Evolutionary conservation across 1,139 yeast genomes (phyloP).

Genomic region (Hyphopichia fennica): DNA sequence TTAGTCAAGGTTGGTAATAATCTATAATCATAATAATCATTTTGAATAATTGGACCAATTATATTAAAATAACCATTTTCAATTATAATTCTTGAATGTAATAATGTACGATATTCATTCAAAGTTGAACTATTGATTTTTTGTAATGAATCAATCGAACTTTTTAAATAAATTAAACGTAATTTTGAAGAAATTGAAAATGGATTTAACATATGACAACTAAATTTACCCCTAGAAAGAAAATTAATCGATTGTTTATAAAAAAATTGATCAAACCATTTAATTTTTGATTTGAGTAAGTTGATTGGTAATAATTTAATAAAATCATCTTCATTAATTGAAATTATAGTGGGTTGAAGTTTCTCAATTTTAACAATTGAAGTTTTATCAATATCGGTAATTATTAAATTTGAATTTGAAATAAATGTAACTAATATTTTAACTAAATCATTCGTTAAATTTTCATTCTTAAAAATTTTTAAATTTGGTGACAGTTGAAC

Average conservation of each 20-base stretch:
- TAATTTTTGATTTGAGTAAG: constrained; percentile 8
- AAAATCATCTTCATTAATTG: constrained; percentile 16
- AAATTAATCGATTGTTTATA: constrained; percentile 20
- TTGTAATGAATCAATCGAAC: constrained; percentile 12
- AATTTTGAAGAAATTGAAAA: constrained; percentile 14
- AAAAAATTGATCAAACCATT: constrained; percentile 13
- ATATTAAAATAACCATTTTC: constrained; percentile 51
- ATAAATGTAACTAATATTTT: constrained; percentile 34
- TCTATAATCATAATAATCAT: constrained; percentile 66
- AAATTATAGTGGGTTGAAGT: constrained; percentile 24
- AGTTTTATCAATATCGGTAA: constrained; percentile 10
- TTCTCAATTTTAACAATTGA: constrained; percentile 7
- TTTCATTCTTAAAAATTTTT: constrained; percentile 14
- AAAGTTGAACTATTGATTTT: constrained; percentile 26
- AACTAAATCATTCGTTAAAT: constrained; percentile 24
- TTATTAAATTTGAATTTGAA: constrained; percentile 17
- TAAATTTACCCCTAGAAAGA: constrained; percentile 29
- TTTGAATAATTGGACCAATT: constrained; percentile 58
- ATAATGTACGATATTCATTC: constrained; percentile 45
- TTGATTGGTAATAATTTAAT: constrained; percentile 7
- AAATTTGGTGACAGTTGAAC: constrained; percentile 18
- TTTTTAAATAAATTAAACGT: constrained; percentile 43
- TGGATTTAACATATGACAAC: constrained; percentile 4
- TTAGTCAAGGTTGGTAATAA: constrained; percentile 20
- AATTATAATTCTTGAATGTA: constrained; percentile 51